phyloP scores from a whole-genome alignment of 768 basidiomycete genomes.

The Cyclocybe cylindracea region DNA sequence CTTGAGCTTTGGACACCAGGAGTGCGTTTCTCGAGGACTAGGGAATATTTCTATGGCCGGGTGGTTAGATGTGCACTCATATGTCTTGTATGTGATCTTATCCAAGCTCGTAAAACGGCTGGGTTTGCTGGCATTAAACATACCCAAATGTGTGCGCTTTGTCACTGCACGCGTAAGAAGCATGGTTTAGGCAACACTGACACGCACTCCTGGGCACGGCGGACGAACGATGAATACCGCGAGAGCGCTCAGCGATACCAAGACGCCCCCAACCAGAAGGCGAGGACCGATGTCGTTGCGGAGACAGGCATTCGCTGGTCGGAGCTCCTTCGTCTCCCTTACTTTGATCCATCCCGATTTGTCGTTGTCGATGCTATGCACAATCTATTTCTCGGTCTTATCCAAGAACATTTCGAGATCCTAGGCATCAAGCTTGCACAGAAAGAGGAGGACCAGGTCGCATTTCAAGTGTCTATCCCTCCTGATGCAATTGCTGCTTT shows the following conservation, averaged over 20 bases:
- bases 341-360: conserved; percentile 15
- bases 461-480: no score
- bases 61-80: conserved; percentile 1
- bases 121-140: conserved; percentile 2
- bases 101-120: conserved; percentile 1
- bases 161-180: conserved; percentile 1
- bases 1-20: no score
- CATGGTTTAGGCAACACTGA: background rate
- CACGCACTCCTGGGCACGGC: conserved; percentile 7
- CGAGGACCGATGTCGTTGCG: background rate
- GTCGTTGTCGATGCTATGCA: conserved; percentile 13
- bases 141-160: conserved; percentile 3
- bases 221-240: conserved; percentile 1
- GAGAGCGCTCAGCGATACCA: background rate
- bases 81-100: conserved; percentile 6
- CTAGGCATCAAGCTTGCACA: background rate
- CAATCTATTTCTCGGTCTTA: conserved; percentile 5
- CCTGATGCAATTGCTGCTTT: no score
- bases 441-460: background rate
- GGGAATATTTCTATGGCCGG: conserved; percentile 7
- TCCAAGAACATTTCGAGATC: conserved; percentile 12
- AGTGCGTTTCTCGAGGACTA: no score
- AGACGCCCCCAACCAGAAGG: background rate
- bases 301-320: background rate
- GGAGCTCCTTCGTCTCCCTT: no score